Conservation (phyloP, 805 yeast genomes). For the Lipomyces orientalis region DNA sequence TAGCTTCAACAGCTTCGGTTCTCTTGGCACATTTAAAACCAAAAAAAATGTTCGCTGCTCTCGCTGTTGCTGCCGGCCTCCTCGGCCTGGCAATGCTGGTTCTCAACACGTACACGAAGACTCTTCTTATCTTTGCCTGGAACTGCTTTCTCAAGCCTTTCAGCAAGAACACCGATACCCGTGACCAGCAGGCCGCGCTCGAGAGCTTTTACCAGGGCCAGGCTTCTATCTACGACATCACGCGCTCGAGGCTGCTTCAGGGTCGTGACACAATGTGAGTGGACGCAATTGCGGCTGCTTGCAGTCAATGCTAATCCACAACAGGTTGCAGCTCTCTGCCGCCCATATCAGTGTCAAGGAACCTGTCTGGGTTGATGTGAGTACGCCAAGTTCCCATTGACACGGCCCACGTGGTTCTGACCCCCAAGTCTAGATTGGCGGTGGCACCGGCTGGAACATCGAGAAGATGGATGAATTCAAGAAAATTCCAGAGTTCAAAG, state of each 20-base stretch:
- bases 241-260: conserved; percentile 67
- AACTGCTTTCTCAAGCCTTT: conserved; percentile 68
- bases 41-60: conserved; percentile 12
- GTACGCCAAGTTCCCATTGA: not conserved
- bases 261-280: conserved; percentile 71
- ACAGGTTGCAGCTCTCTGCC: conserved; percentile 28
- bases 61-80: conserved; percentile 22
- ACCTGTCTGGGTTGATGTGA: conserved; percentile 68
- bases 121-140: conserved; percentile 48
- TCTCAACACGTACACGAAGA: conserved; percentile 21
- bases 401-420: not conserved
- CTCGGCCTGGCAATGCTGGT: conserved; percentile 22
- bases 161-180: conserved; percentile 44
- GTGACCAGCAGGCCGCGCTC: conserved; percentile 62
- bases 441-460: conserved; percentile 85
- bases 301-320: conserved; percentile 38
- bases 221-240: conserved; percentile 76
- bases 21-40: not conserved
- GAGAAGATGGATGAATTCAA: conserved; percentile 64
- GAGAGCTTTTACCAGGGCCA: conserved; percentile 78
- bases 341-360: conserved; percentile 41
- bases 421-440: conserved; percentile 57
- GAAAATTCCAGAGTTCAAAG: conserved; percentile 61
- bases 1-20: conserved; percentile 6
- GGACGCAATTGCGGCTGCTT: not conserved